Base-by-base conservation (phyloP, 371 early-diverging fungal species). In the Mucor velutinosus region DNA sequence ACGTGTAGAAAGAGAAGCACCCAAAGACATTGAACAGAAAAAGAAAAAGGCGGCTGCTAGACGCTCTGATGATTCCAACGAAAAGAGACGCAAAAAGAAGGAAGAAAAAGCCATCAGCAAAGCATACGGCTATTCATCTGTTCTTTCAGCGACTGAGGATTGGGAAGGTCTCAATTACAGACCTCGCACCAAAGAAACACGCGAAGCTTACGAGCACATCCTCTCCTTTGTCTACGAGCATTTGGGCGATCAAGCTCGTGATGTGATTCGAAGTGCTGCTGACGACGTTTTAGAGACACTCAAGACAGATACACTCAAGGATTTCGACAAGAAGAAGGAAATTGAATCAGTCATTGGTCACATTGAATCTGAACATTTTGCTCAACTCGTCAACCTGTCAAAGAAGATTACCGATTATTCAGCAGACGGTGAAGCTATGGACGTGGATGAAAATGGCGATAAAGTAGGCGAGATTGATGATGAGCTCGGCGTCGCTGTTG, bases 161-260 rank as follows among this genome's bases (percentile, higher is more conserved):
- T 86, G 93, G 68, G 99, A 97, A 69, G 92, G 92, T 8, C 80
- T 92, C 17, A 85, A 86, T 45, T 99, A 99, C 73, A 86, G 92
- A 55, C 99, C 99, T 39, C 89, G 92, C 59, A 97, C 97, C 4
- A 92, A 90, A 68, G 97, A 98, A 76, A 97, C 97, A n/a, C 86
- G 88, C n/a, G 88, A 88, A 70, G 87, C 93, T 4, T 97, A 95
- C 75, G 97, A 97, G 66, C 85, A 95, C 29, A 89, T 99, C 37
- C 76, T 98, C 57, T 82, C 93, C 0, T 94, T 95, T 76, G 81
- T 95, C 15, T 88, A 91, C 62, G 83, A 86, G 19, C 86, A 89
- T 62, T 86, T 98, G 60, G 96, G 96, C 60, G 98, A 95, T 74
- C 92, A 95, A 63, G 87, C 92, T 19, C 93, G 92, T 39, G 98